Base-by-base conservation (phyloP, 768 basidiomycete species). In the Suillus sp. region DNA sequence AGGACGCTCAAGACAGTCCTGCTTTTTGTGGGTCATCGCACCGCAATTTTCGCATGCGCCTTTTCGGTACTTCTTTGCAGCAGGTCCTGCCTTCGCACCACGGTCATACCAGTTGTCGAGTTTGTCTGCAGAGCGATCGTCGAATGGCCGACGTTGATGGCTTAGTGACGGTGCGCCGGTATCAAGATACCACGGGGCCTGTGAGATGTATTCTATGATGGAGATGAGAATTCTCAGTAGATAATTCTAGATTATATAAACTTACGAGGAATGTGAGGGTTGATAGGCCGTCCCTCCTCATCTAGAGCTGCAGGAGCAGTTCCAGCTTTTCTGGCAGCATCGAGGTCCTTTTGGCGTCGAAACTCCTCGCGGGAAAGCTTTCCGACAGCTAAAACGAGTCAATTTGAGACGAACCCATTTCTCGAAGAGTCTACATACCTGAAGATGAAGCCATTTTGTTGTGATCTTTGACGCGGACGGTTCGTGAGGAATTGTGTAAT, bases 31-130 rank as follows among this genome's bases (percentile, higher is more conserved):
- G 0, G 95, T 93, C 84, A 98, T 90, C 20, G 97, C 92, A 63
- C 97, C 97, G 67, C 97, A 99, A 72, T 99, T 99, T 80, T 98
- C 96, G 80, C 97, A 99, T 34, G 97, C 97, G 38, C 97, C 97
- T 73, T 96, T 96, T 67, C 97, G 86, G 74, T 91, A 99, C 77
- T 99, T 99, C 75, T 95, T 97, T 34, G 96, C 93, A 3, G 94
- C 94, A 1, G 95, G 95, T 13, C 93, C 95, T 0, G 90, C 86
- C 66, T 86, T 90, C 18, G 82, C 83, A 16, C 93, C 93, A 66
- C 96, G 85, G 76, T 94, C 91, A 74, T 97, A 98, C 92, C 95
- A 96, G 64, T 86, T 85, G 69, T 95, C 89, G 68, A 96, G 87
- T 75, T 91, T 92, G 72, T 82, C 80, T 18, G 80, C 57, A 10